phyloP scores from a whole-genome alignment of 1,284 basidiomycete species.

The Austroboletus niveus region DNA sequence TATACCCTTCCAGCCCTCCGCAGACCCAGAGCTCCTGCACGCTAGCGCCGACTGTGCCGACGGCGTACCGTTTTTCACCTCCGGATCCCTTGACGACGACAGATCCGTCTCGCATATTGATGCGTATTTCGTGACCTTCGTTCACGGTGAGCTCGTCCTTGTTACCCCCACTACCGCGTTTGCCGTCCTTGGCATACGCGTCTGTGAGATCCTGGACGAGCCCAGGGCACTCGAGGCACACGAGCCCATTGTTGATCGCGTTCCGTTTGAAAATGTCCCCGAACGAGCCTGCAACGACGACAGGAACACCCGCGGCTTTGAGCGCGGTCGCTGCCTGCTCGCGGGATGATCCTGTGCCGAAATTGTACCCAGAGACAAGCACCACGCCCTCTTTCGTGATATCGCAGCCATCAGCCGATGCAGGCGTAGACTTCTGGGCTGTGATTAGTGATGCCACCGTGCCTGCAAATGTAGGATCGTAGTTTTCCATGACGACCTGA shows the following conservation, averaged over 20 bases:
- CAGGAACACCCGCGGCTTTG: conserved; percentile 88
- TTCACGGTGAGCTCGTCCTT: conserved; percentile 82
- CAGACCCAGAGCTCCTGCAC: conserved; percentile 92
- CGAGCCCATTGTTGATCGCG: conserved; percentile 97
- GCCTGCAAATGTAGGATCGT: conserved; percentile 85
- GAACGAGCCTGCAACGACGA: conserved; percentile 95
- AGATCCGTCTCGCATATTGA: conserved; percentile 70
- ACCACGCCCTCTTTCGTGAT: conserved; percentile 61
- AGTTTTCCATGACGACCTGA: conserved; percentile 99
- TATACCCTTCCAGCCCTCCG: conserved; percentile 77
- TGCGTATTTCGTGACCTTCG: conserved; percentile 61
- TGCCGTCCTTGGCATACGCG: conserved; percentile 69
- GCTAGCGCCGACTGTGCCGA: conserved; percentile 80
- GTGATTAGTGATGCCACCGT: conserved; percentile 64
- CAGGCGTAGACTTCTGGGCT: conserved; percentile 15
- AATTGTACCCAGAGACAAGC: conserved; percentile 95
- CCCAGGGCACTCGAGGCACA: conserved; percentile 91
- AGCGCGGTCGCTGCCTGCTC: conserved; percentile 99
- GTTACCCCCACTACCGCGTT: conserved; percentile 73
- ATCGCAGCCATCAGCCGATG: conserved; percentile 11
- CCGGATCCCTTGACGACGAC: conserved; percentile 51
- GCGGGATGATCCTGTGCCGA: conserved; percentile 97
- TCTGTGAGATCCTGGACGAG: conserved; percentile 84
- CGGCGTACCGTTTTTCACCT: conserved; percentile 58
- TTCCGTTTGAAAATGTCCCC: conserved; percentile 99